phyloP scores from a whole-genome alignment of 2,329 filamentous ascomycete species.

The Calonectria crousiana region DNA sequence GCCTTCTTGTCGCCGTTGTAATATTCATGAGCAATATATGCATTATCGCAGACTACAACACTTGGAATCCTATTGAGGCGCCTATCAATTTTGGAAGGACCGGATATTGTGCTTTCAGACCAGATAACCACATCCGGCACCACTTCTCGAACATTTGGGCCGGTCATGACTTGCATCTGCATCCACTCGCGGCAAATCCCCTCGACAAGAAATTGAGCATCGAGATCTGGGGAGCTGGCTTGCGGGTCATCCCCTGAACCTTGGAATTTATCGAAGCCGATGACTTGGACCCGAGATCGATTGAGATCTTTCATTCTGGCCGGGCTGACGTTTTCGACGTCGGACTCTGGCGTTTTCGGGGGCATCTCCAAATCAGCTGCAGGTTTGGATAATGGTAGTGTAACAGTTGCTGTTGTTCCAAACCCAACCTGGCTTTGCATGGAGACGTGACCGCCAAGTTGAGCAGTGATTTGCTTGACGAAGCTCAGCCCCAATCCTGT shows the following conservation, averaged over 20 bases:
- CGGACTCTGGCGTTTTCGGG: neutral
- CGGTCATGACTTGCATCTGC: constrained; percentile 34
- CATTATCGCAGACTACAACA: constrained; percentile 50
- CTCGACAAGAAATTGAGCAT: constrained; percentile 21
- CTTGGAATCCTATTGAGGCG: constrained; percentile 31
- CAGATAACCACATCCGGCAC: constrained; percentile 46
- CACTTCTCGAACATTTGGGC: neutral
- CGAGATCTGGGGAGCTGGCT: neutral
- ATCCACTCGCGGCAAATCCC: constrained; percentile 28
- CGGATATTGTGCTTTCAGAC: constrained; percentile 26
- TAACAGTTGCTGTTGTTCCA: constrained; percentile 53
- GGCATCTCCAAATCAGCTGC: constrained; percentile 8
- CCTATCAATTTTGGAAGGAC: neutral
- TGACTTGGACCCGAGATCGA: constrained; percentile 44
- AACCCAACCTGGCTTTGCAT: constrained; percentile 60
- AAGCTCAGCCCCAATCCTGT: constrained; percentile 76
- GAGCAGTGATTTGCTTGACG: constrained; percentile 69
- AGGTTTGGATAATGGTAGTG: constrained; percentile 41
- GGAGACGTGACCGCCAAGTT: constrained; percentile 69
- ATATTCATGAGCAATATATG: constrained; percentile 46
- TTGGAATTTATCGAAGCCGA: constrained; percentile 4
- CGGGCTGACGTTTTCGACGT: constrained; percentile 45
- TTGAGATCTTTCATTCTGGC: constrained; percentile 44
- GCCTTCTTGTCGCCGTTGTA: constrained; percentile 33
- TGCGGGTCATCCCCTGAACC: neutral